Evolutionary conservation across 179 eudicot species (phyloP), one percentile per base, ranked within the genome.

Genomic region (Amaranthus tricolor): DNA sequence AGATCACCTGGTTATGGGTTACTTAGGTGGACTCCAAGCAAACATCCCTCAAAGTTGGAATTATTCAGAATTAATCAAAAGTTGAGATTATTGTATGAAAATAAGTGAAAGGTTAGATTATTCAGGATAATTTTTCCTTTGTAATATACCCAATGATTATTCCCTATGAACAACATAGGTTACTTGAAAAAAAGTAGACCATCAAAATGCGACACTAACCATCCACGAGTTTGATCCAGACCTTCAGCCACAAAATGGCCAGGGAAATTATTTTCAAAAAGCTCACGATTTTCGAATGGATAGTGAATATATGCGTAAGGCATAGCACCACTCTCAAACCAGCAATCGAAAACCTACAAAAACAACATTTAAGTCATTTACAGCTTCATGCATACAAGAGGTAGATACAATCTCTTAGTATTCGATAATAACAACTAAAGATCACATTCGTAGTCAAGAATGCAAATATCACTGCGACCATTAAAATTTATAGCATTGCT

Each of bases 321-420:
- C 99, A 95, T 95, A 59, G 97, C 89, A 70, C 99, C 98, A 82
- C 99, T 95, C 83, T 96, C 99, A 76, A 96, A 96, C 99, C 99
- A 96, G 84, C 99, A 96, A 88, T 93, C 98, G 84, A 96, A 93
- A 57, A 96, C 97, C 96, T 92, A 85, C 78, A 78, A 70, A 31
- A 65, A 75, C 6, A 68, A 31, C 57, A 55, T 14, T 75, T 44
- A 12, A 73, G 50, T 11, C 10, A 21, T 20, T 13, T 24, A 62
- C 5, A 12, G 0, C 7, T 31, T 14, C 13, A 6, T 20, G 19
- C 1, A 17, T 56, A 74, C 62, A 4, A 50, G 16, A 49, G 24
- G 16, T 51, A 31, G 11, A 73, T 0, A 61, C 15, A 50, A 48
- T 59, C 45, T 70, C 68, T 0, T 43, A 31, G 3, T 2, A 31